phyloP scores from a whole-genome alignment of 768 basidiomycete species.

The Termitomyces sp. region DNA sequence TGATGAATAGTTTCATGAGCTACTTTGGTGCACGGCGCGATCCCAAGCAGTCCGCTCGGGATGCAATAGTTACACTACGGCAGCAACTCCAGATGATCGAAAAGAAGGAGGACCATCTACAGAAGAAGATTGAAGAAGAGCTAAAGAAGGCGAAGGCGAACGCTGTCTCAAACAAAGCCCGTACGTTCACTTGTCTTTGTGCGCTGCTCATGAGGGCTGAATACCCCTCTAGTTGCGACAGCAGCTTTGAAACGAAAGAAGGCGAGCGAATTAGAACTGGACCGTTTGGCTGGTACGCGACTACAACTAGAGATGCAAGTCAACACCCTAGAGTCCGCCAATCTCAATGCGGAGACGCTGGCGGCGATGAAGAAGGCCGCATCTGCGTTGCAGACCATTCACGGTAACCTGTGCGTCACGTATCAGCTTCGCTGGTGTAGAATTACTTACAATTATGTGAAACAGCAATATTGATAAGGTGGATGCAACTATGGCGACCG shows the following conservation, averaged over 20 bases:
- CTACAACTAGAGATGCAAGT: constrained; percentile 95
- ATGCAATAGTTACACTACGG: constrained; percentile 90
- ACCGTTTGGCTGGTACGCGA: constrained; percentile 78
- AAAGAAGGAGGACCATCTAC: constrained; percentile 98
- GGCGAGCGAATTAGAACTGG: constrained; percentile 80
- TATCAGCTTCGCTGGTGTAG: not conserved
- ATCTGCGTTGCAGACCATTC: constrained; percentile 85
- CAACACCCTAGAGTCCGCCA: constrained; percentile 95
- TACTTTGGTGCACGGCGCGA: constrained; percentile 86
- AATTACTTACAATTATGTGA: not conserved
- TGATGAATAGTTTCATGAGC: constrained; percentile 81
- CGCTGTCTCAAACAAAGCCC: constrained; percentile 88
- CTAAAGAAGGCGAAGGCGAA: constrained; percentile 88
- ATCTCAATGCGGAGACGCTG: constrained; percentile 98
- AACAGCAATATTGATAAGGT: constrained; percentile 82
- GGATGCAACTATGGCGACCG: constrained; percentile 81
- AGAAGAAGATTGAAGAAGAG: constrained; percentile 97
- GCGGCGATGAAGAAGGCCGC: constrained; percentile 95
- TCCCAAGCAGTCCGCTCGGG: constrained; percentile 80
- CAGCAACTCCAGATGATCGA: constrained; percentile 96
- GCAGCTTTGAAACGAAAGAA: constrained; percentile 94
- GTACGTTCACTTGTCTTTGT: constrained; percentile 47
- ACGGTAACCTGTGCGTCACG: constrained; percentile 77
- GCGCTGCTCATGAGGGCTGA: not conserved
- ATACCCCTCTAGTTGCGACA: constrained; percentile 62